A percentile compares a stretch with the other conserved stretches of the same genome.
phyloP scores from a whole-genome alignment of 768 basidiomycete genomes.

The Termitomyces sp. region DNA sequence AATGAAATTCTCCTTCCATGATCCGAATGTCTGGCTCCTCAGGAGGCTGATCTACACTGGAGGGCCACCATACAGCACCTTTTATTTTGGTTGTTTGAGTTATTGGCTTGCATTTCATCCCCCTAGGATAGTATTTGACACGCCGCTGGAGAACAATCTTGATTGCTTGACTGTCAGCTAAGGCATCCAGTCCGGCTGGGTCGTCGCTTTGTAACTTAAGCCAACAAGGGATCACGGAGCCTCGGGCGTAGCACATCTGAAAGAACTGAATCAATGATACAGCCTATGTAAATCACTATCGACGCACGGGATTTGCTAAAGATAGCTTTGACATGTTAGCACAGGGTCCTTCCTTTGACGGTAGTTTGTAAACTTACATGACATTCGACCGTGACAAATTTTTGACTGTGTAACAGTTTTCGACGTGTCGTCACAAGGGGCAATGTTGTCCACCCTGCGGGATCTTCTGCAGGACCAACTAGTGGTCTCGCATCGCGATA shows the following conservation, averaged over 20 bases:
- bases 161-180: constrained; percentile 20
- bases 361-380: constrained; percentile 17
- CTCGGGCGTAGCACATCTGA: constrained; percentile 31
- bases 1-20: constrained; percentile 15
- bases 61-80: constrained; percentile 24
- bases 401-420: constrained; percentile 15
- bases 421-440: constrained; percentile 11
- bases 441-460: constrained; percentile 27
- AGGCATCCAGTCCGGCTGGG: constrained; percentile 22
- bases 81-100: constrained; percentile 10
- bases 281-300: background rate
- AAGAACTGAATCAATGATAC: background rate
- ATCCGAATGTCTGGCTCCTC: background rate
- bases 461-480: constrained; percentile 27
- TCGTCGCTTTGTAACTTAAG: constrained; percentile 23
- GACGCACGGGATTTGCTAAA: constrained; percentile 28
- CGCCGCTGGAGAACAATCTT: constrained; percentile 22
- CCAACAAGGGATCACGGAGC: constrained; percentile 31
- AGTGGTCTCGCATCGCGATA: constrained; percentile 23
- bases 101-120: background rate
- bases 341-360: background rate
- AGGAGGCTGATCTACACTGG: background rate
- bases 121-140: constrained; percentile 19
- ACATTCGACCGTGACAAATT: constrained; percentile 21
- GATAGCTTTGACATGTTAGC: constrained; percentile 20